Conservation (phyloP, 108 stramenopile genomes). For the Cylindrotheca closterium region DNA sequence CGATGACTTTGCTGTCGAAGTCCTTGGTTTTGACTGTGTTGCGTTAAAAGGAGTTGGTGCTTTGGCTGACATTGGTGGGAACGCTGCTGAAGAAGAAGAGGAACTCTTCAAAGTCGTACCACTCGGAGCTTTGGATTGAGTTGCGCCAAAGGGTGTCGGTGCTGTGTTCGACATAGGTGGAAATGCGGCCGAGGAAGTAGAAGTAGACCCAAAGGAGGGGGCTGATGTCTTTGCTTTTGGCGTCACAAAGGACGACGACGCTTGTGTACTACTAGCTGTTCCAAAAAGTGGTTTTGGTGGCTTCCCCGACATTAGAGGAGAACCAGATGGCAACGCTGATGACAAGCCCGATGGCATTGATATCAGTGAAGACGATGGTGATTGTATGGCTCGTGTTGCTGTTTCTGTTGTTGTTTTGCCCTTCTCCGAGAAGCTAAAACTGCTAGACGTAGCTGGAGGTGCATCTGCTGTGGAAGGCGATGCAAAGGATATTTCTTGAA, state of each 20-base stretch:
- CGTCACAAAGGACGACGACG: too few relatives aligned
- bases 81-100: constrained; percentile 6
- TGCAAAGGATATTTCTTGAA: too few relatives aligned
- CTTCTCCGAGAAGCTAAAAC: too few relatives aligned
- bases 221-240: too few relatives aligned
- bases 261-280: constrained; percentile 1
- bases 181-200: constrained; percentile 6
- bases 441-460: too few relatives aligned
- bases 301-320: constrained; percentile 44
- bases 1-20: background rate
- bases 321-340: constrained; percentile 7
- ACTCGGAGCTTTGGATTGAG: background rate
- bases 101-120: background rate
- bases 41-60: constrained; percentile 16
- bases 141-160: constrained; percentile 36
- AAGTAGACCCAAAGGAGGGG: too few relatives aligned
- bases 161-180: constrained; percentile 48
- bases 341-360: constrained; percentile 12
- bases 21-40: background rate
- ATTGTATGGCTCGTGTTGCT: too few relatives aligned
- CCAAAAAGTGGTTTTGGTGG: constrained; percentile 35
- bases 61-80: constrained; percentile 48
- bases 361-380: constrained; percentile 51
- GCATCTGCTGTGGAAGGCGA: too few relatives aligned
- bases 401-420: too few relatives aligned